phyloP scores from a whole-genome alignment of 441 rosid genomes.

The Omphalea diandra region DNA sequence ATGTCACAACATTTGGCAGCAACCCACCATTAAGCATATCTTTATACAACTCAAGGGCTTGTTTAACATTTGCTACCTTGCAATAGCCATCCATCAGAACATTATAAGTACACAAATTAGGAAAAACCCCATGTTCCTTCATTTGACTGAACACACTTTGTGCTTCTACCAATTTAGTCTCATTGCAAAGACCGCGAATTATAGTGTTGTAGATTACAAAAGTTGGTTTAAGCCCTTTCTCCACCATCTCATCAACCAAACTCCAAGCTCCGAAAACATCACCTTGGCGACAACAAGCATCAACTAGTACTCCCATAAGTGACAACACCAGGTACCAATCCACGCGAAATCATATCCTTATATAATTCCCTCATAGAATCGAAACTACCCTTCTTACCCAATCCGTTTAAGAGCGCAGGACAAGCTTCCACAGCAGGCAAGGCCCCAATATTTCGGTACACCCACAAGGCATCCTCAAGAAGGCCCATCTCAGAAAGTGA shows the following conservation, averaged over 20 bases:
- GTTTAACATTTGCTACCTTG: constrained; percentile 40
- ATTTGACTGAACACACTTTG: constrained; percentile 43
- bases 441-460: constrained; percentile 36
- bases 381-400: constrained; percentile 43
- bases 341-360: constrained; percentile 43
- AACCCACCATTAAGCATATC: constrained; percentile 40
- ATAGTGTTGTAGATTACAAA: constrained; percentile 51
- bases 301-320: constrained; percentile 59
- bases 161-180: constrained; percentile 47
- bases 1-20: constrained; percentile 52
- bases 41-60: constrained; percentile 41
- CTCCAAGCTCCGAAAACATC: constrained; percentile 37
- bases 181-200: constrained; percentile 52
- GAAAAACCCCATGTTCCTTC: constrained; percentile 40
- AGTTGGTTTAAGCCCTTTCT: constrained; percentile 46
- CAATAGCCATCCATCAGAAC: constrained; percentile 56
- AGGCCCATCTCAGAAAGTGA: constrained; percentile 51
- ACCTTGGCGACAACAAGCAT: constrained; percentile 54
- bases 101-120: constrained; percentile 58
- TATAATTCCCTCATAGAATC: constrained; percentile 49
- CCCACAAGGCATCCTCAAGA: constrained; percentile 59
- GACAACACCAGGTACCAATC: constrained; percentile 50
- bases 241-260: constrained; percentile 50
- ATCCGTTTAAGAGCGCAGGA: constrained; percentile 49
- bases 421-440: constrained; percentile 51